These are phyloP conservation scores for Aspergillus tubingensis DNA, from an alignment of 2,329 filamentous ascomycete species.

Conservation along the genomic window DNA sequence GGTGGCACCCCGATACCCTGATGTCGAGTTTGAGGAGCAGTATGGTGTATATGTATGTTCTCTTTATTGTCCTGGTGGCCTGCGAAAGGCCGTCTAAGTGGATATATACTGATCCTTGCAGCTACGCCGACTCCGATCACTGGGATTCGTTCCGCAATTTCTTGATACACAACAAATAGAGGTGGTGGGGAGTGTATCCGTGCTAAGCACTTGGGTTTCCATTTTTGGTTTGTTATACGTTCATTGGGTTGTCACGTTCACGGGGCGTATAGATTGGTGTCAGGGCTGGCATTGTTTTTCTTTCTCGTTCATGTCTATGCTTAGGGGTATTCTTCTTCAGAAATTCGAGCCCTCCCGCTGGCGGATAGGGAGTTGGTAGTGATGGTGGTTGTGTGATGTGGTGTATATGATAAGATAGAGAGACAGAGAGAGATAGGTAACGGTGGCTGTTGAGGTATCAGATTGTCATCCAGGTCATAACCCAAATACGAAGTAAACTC, in stretches of 20 bases:
- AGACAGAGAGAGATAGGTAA: background rate
- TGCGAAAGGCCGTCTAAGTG: background rate
- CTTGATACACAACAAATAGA: constrained; percentile 75
- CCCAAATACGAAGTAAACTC: too few species aligned
- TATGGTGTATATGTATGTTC: constrained; percentile 92
- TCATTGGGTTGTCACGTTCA: background rate
- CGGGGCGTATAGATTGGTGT: constrained; percentile 25
- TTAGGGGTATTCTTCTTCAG: constrained; percentile 3
- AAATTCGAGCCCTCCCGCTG: constrained; percentile 13
- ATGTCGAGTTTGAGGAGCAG: constrained; percentile 89
- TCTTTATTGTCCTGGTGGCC: background rate
- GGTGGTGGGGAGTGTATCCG: background rate
- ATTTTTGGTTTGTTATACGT: background rate
- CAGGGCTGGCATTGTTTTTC: constrained; percentile 11
- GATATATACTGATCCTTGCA: constrained; percentile 31
- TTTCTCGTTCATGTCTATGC: constrained; percentile 7
- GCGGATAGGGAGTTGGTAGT: constrained; percentile 14
- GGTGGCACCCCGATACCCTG: constrained; percentile 85
- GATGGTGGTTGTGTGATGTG: background rate
- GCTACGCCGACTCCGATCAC: constrained; percentile 76
- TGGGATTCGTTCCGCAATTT: constrained; percentile 88
- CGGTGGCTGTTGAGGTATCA: background rate
- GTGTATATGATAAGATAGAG: constrained; percentile 1
- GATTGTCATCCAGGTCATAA: background rate
- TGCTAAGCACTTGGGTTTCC: background rate